Base-by-base conservation (phyloP, 345 rosid genomes). In the Draba incana region DNA sequence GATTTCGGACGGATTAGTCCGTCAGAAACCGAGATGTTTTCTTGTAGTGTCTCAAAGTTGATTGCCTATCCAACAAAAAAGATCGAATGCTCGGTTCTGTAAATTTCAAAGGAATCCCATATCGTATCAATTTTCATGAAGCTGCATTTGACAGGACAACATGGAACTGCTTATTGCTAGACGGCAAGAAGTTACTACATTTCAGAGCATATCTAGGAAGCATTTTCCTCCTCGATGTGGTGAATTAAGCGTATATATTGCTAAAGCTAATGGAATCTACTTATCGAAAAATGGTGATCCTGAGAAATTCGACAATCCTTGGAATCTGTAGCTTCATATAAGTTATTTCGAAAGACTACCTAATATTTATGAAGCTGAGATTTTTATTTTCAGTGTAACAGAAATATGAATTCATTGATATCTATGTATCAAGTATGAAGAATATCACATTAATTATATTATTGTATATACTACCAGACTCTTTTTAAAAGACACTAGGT, bases 241-340 rank as follows among this genome's bases (percentile, higher is more conserved):
- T 3, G 53, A 44, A 53, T 12, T 43, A 53, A 31, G 42, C 4
- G 23, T 44, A 4, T 66, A 55, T 30, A 10, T 0, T 54, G 42
- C 71, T 15, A 66, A 9, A 54, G 6, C 3, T 35, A 24, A 30
- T 66, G 71, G 62, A 25, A 66, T 54, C 31, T 66, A 30, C 41
- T 7, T 7, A 42, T 41, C 62, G 0, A 44, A 43, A 44, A 41
- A 54, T 43, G 31, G 6, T 12, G 44, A 1, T 66, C 62, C 33
- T 4, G 25, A 43, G 23, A 55, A 13, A 11, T 4, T 49, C 10
- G 62, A 30, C 31, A 5, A 66, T 10, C 43, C 6, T 43, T 66
- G 71, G 71, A 38, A 10, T 1, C 30, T 20, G 1, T 20, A 20
- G 20, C 20, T 20, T 20, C 1, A 20, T 20, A 20, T 20, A 20